Evolutionary conservation across 306 rosid genomes (phyloP), one percentile per base, ranked within the genome.

Genomic region (Prunus salicina): DNA sequence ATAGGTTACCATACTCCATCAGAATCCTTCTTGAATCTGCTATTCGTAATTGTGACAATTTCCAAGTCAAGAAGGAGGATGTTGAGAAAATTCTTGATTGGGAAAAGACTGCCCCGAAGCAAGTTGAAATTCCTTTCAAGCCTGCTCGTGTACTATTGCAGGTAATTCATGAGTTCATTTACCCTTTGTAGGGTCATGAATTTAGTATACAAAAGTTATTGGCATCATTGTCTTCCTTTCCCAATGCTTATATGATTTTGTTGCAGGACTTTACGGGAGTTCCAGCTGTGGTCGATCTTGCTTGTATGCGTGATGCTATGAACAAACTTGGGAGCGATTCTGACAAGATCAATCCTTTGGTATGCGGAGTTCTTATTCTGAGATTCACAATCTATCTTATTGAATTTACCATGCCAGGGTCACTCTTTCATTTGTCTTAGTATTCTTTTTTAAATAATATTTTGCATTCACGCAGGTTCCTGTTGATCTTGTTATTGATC

Each of bases 241-340:
- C 67, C 67, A 53, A 80, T 70, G 34, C 65, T 64, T 18, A 25
- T 73, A 64, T 12, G 60, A 74, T 72, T 50, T 45, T 64, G 19
- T 32, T 57, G 58, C 85, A 93, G 98, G 98, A 91, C 84, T 91
- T 90, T 80, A 93, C 96, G 4, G 98, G 97, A 74, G 98, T 93
- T 22, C 98, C 98, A 20, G 94, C 94, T 53, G 91, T 93, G 77
- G 97, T 93, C 52, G 98, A 93, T 81, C 91, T 93, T 57, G 97
- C 98, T 60, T 92, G 96, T 64, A 93, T 93, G 98, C 96, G 97
- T 38, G 97, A 93, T 65, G 98, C 98, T 72, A 88, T 93, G 98
- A 93, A 91, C 87, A 90, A 81, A 64, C 97, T 93, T 65, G 96
- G 98, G 55, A 87, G 97, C 67, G 93, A 93, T 86, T 91, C 98